Conservation (phyloP, 371 early-diverging fungal genomes). For the Mortierella sp. region DNA sequence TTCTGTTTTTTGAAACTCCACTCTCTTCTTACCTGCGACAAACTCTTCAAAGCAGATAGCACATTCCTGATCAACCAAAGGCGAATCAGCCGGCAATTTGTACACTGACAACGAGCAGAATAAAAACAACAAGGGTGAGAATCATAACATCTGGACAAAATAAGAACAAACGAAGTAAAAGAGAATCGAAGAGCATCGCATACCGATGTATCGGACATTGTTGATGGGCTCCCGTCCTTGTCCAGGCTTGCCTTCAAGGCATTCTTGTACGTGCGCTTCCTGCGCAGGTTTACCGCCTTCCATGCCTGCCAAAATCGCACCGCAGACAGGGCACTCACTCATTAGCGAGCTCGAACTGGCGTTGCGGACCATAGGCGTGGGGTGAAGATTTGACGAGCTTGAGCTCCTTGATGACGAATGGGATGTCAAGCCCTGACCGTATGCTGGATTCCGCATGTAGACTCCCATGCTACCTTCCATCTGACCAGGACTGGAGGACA, state of each 20-base stretch:
- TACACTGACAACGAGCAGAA: conserved; percentile 60
- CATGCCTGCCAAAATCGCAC: conserved; percentile 58
- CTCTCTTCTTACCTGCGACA: conserved; percentile 70
- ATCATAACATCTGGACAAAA: neutral
- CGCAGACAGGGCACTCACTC: conserved; percentile 90
- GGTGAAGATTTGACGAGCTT: conserved; percentile 44
- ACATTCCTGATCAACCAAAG: conserved; percentile 83
- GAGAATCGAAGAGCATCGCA: conserved; percentile 49
- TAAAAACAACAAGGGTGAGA: neutral
- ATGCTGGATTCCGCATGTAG: conserved; percentile 15
- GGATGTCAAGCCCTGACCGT: conserved; percentile 23
- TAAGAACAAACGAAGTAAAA: conserved; percentile 11
- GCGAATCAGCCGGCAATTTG: conserved; percentile 68
- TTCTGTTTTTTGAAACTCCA: neutral
- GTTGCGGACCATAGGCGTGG: conserved; percentile 58
- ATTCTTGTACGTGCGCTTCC: conserved; percentile 85
- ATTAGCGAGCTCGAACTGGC: conserved; percentile 71
- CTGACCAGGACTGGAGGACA: conserved; percentile 10
- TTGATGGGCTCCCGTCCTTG: conserved; percentile 62
- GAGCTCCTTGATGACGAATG: conserved; percentile 55
- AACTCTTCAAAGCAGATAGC: conserved; percentile 95
- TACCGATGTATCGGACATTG: conserved; percentile 79
- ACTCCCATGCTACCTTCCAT: conserved; percentile 21
- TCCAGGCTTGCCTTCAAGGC: conserved; percentile 68
- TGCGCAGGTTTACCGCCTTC: conserved; percentile 69